Conservation (phyloP, 164 flowering plant species). For the Platanus orientalis region DNA sequence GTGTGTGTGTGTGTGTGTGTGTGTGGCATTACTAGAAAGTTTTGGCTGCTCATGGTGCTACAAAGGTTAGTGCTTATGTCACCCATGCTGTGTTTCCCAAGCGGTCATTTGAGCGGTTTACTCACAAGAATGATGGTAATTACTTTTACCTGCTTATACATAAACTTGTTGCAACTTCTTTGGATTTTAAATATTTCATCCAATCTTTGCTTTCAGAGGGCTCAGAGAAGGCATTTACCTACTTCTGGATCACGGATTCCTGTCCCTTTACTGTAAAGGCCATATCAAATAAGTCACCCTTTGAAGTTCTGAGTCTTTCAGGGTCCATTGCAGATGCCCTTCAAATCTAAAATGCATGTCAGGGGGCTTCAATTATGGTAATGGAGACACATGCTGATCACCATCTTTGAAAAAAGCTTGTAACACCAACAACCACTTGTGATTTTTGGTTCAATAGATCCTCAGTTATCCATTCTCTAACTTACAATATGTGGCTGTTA, state of each 20-base stretch:
- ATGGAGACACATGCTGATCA: too few relatives aligned
- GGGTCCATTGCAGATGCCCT: slow-evolving; percentile 94
- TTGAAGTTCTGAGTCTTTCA: slow-evolving; percentile 88
- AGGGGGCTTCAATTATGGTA: background rate
- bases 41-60: slow-evolving; percentile 89
- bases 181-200: background rate
- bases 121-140: slow-evolving; percentile 55
- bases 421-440: too few relatives aligned
- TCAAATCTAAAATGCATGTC: slow-evolving; percentile 47
- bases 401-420: too few relatives aligned
- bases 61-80: slow-evolving; percentile 92
- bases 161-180: background rate
- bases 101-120: slow-evolving; percentile 74
- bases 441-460: too few relatives aligned
- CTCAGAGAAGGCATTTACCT: slow-evolving; percentile 51
- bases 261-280: slow-evolving; percentile 88
- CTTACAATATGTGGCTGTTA: too few relatives aligned
- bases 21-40: slow-evolving; percentile 57
- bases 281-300: slow-evolving; percentile 71
- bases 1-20: background rate
- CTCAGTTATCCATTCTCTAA: too few relatives aligned
- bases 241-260: slow-evolving; percentile 98
- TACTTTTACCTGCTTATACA: background rate
- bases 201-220: slow-evolving; percentile 20
- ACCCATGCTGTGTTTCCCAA: slow-evolving; percentile 95